A percentile compares a stretch with the other conserved stretches of the same genome.
Conservation (phyloP, 2,329 filamentous ascomycete genomes). For the Exserohilum rostratum region DNA sequence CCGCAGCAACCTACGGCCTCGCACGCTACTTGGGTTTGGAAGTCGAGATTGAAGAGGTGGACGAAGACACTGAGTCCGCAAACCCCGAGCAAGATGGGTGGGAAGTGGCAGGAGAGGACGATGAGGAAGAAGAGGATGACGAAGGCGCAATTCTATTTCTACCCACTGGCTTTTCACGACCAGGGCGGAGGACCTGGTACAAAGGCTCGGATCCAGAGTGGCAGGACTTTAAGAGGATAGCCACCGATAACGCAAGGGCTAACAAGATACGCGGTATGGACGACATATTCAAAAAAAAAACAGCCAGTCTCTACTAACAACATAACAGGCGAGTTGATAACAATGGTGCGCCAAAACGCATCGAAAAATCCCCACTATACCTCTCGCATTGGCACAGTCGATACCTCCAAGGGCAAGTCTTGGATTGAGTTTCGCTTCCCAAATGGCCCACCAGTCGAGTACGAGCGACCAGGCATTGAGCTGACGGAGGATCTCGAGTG, state of each 20-base stretch:
- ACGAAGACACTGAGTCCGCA: constrained; percentile 14
- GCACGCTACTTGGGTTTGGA: constrained; percentile 30
- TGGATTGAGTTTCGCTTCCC: constrained; percentile 59
- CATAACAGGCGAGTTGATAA: constrained; percentile 44
- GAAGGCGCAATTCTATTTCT: constrained; percentile 52
- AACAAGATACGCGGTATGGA: constrained; percentile 47
- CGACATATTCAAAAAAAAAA: neutral
- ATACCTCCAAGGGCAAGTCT: constrained; percentile 49
- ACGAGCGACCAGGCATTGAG: constrained; percentile 52
- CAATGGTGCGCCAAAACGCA: constrained; percentile 39
- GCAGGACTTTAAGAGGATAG: constrained; percentile 57
- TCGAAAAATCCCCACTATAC: constrained; percentile 39
- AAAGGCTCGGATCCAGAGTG: constrained; percentile 60
- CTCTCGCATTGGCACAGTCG: constrained; percentile 46
- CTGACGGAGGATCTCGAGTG: constrained; percentile 49
- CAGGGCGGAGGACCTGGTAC: constrained; percentile 51
- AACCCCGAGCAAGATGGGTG: constrained; percentile 15
- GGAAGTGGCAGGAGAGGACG: constrained; percentile 37
- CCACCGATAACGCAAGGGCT: constrained; percentile 50
- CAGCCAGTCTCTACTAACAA: constrained; percentile 8
- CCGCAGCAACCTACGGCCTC: constrained; percentile 27
- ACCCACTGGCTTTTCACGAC: constrained; percentile 55
- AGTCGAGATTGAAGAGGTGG: constrained; percentile 30
- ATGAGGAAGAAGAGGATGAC: constrained; percentile 40
- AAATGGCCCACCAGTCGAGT: constrained; percentile 56